Evolutionary conservation across 257 asterid species (phyloP), one percentile per base, ranked within the genome.

Genomic region (Gentiana dahurica): DNA sequence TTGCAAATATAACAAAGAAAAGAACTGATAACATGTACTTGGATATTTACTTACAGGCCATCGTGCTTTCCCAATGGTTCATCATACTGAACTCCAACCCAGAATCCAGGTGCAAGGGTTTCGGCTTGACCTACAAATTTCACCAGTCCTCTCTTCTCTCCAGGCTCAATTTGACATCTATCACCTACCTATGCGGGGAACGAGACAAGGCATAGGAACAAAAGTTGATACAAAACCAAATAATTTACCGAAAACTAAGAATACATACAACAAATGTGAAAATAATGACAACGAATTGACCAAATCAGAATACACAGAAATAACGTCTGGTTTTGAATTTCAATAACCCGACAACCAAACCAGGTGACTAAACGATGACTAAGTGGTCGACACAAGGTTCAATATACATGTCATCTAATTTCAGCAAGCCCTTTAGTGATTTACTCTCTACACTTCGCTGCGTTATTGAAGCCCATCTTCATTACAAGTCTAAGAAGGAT

Each of bases 11-110:
- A 24, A 54, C 36, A 7, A 34, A 5, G 36, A 4, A 8, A 1
- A 10, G 45, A 34, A 36, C 11, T 11, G 15, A 35, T 0, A 54
- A 8, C 4, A 35, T 10, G 4, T 35, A 54, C n/a, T 41, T 12
- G 12, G 58, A 36, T 4, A n/a, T 4, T 2, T 63, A 39, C 67
- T 38, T 63, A 91, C 95, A 62, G 73, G 86, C 98, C 98, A 71
- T 88, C 95, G 43, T 88, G 95, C 63, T 92, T 92, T 50, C 95
- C 98, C 57, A 83, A 52, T 60, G 97, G 98, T 75, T 92, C 98
- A 58, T 92, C 98, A 54, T 75, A 85, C 71, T 92, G 81, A 63
- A 92, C 73, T 71, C 97, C 97, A 59, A 92, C 79, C 97, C 98
- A 92, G 60, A 81, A 88, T 41, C 97, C 97, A 65, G 91, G 87